Evolutionary conservation across 495 filamentous ascomycete genomes (phyloP), one percentile per base, ranked within the genome.

Genomic region (Peziza echinospora): DNA sequence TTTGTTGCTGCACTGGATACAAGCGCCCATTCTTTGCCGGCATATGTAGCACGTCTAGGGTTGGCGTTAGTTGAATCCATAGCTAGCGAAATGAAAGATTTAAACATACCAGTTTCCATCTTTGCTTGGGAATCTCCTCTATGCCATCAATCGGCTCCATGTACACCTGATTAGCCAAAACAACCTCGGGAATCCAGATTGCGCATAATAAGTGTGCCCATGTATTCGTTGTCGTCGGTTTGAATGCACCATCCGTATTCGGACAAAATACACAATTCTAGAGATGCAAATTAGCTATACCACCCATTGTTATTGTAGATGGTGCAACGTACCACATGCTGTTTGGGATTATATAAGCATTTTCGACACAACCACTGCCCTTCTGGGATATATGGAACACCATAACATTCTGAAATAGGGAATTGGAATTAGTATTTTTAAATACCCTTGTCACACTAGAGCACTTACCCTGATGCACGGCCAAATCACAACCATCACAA

Each of bases 131-230:
- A 5, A 99, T 86, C 60, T 93, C 92, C 57, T 96, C 89, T 49
- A 99, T 82, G 49, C 96, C 89, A 65, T 87, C 85, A 43, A 99
- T 84, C 1, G 89, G 89, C 59, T 99, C 89, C 84, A 94, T 94
- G 58, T 93, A 84, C 16, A 84, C 89, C 8, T 81, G 77, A 54
- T 99, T 99, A n/a, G 84, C 89, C 21, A 99, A 71, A 6, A 80
- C 81, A 9, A 96, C 82, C 62, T 99, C 89, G 2, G 91, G 87
- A 55, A 99, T 94, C 89, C 89, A 99, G 60, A 96, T 83, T 23
- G 89, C 84, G 58, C 89, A 99, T 8, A 99, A 72, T 2, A 99
- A 65, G 70, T 99, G 89, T 11, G 87, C 81, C 89, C 89, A 99
- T 64, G 85, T 84, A 0, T 81, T 87, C 1, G 80, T 78, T 47